These are phyloP conservation scores for Xylaria cubensis DNA, from an alignment of 495 filamentous ascomycete genomes.

Conservation along the genomic window DNA sequence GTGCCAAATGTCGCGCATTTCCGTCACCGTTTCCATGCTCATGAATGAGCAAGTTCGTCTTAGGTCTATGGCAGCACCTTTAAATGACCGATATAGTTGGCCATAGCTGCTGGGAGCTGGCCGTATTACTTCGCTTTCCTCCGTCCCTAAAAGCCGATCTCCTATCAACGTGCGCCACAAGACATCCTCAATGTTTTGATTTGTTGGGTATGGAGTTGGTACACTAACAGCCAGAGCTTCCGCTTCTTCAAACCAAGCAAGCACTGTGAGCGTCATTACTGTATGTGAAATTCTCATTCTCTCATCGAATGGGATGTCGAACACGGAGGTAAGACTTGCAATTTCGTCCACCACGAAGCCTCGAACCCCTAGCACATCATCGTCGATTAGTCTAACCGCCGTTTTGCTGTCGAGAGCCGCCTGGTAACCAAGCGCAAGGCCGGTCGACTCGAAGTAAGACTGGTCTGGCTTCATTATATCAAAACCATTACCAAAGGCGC, in stretches of 20 bases:
- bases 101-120: slow-evolving; percentile 16
- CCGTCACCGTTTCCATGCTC: not conserved
- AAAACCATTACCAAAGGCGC: slow-evolving; percentile 13
- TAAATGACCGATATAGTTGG: slow-evolving; percentile 13
- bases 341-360: slow-evolving; percentile 37
- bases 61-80: slow-evolving; percentile 3
- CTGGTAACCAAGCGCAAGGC: slow-evolving; percentile 12
- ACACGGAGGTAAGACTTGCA: slow-evolving; percentile 43
- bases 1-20: slow-evolving; percentile 8
- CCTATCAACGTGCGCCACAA: slow-evolving; percentile 31
- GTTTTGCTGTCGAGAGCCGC: slow-evolving; percentile 13
- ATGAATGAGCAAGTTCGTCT: slow-evolving; percentile 1
- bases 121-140: not conserved
- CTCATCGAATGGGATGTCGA: slow-evolving; percentile 47
- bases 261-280: slow-evolving; percentile 10
- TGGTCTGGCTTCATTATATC: slow-evolving; percentile 17
- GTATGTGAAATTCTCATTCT: slow-evolving; percentile 23
- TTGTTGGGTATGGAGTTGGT: slow-evolving; percentile 19
- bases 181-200: slow-evolving; percentile 18
- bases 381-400: slow-evolving; percentile 29
- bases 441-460: slow-evolving; percentile 2
- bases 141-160: slow-evolving; percentile 20
- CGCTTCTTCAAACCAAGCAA: slow-evolving; percentile 21
- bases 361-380: slow-evolving; percentile 49
- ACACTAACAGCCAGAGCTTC: slow-evolving; percentile 11